Percentiles rank a stretch among this genome's conserved stretches.
Conservation (phyloP, 768 basidiomycete genomes). For the Udeniomyces megalosporus region DNA sequence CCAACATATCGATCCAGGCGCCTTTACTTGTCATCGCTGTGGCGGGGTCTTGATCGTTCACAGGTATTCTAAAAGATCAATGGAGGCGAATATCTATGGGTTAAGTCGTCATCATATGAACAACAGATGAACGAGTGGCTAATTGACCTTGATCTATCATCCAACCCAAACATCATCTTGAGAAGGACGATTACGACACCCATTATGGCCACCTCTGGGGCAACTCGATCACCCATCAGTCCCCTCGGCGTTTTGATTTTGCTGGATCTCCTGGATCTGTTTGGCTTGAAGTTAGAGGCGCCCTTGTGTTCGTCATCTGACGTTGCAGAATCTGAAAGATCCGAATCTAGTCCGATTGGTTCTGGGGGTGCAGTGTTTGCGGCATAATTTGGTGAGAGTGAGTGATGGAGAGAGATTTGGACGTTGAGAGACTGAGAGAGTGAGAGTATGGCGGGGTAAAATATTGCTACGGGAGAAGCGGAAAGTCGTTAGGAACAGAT, state of each 20-base stretch:
- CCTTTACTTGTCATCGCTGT: slow-evolving; percentile 41
- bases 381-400: slow-evolving; percentile 3
- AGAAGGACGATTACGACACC: slow-evolving; percentile 50
- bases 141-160: slow-evolving; percentile 47
- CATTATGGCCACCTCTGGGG: slow-evolving; percentile 50
- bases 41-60: slow-evolving; percentile 39
- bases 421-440: slow-evolving; percentile 19
- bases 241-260: too few relatives aligned
- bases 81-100: not conserved
- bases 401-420: slow-evolving; percentile 19
- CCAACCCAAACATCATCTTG: slow-evolving; percentile 74
- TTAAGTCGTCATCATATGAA: not conserved
- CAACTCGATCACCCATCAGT: slow-evolving; percentile 47
- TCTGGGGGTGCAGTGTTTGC: slow-evolving; percentile 50
- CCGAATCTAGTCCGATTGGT: not conserved
- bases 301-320: not conserved
- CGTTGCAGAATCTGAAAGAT: not conserved
- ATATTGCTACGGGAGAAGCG: slow-evolving; percentile 18
- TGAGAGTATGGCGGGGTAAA: slow-evolving; percentile 18
- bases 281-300: not conserved
- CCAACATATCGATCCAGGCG: slow-evolving; percentile 35
- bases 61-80: slow-evolving; percentile 22
- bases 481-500: not conserved
- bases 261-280: too few relatives aligned
- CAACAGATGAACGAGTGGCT: too few relatives aligned